A percentile compares a stretch with the other conserved stretches of the same genome.
phyloP scores from a whole-genome alignment of 164 flowering plant genomes.

The Liquidambar formosana region DNA sequence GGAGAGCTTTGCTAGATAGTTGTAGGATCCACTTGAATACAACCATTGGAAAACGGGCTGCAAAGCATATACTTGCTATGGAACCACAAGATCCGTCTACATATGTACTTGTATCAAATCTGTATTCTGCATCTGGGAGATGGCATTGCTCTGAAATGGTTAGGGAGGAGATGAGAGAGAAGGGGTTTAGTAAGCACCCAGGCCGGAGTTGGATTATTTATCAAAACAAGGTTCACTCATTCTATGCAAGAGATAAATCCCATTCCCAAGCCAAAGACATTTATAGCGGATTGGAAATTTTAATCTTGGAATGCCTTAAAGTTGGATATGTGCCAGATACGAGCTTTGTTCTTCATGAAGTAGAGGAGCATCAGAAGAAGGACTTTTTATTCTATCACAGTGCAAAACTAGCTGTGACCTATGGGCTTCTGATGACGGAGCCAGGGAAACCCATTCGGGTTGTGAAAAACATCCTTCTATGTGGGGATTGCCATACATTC shows the following conservation, averaged over 20 bases:
- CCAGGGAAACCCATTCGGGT: constrained; percentile 60
- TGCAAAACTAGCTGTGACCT: constrained; percentile 79
- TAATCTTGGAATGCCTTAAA: constrained; percentile 73
- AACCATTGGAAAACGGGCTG: constrained; percentile 54
- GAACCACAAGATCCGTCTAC: constrained; percentile 76
- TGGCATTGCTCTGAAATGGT: constrained; percentile 80
- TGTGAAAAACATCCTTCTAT: constrained; percentile 70
- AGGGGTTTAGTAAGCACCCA: constrained; percentile 68
- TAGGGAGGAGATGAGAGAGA: constrained; percentile 69
- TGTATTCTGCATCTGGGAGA: constrained; percentile 86
- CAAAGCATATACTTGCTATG: constrained; percentile 55
- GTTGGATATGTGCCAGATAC: constrained; percentile 89
- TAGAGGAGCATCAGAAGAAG: constrained; percentile 84
- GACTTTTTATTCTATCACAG: constrained; percentile 82
- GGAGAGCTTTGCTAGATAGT: constrained; percentile 84
- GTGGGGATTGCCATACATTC: constrained; percentile 92
- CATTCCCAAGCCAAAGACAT: constrained; percentile 74
- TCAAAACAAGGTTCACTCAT: constrained; percentile 60
- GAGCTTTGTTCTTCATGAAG: constrained; percentile 91
- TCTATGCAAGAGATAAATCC: constrained; percentile 74
- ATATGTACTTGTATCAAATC: constrained; percentile 67
- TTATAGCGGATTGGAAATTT: constrained; percentile 66
- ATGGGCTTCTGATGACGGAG: constrained; percentile 57
- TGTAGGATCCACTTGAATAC: constrained; percentile 54
- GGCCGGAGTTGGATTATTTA: constrained; percentile 76